Conservation (phyloP, 371 early-diverging fungal species). For the Lichtheimia corymbifera region DNA sequence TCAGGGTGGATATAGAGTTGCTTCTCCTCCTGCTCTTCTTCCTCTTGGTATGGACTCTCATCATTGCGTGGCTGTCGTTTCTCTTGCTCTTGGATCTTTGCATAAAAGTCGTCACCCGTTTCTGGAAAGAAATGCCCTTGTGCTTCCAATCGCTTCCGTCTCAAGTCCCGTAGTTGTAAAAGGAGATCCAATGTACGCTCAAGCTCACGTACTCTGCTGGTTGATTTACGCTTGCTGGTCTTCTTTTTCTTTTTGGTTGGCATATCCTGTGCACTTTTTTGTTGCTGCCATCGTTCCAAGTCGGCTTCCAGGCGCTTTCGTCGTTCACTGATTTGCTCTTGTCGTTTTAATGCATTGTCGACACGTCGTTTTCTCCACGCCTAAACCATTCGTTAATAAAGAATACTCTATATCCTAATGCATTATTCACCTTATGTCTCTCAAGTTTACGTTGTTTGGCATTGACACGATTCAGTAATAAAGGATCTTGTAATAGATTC, state of each 20-base stretch:
- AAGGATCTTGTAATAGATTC: not conserved
- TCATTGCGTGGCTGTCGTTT: conserved; percentile 13
- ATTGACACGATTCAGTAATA: not conserved
- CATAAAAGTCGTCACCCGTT: conserved; percentile 46
- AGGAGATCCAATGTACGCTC: conserved; percentile 21
- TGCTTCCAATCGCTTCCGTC: conserved; percentile 30
- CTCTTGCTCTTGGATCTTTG: conserved; percentile 37
- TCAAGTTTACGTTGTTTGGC: conserved; percentile 4
- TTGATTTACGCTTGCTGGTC: not conserved
- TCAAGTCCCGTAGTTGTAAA: conserved; percentile 26
- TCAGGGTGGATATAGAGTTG: conserved; percentile 22
- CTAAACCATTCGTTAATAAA: not conserved
- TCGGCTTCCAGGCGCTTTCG: conserved; percentile 7
- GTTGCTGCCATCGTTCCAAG: conserved; percentile 8
- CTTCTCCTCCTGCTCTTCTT: conserved; percentile 19
- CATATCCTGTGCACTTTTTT: conserved; percentile 2
- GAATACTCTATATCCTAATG: not conserved
- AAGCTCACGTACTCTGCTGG: conserved; percentile 19
- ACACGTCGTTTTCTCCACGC: conserved; percentile 6
- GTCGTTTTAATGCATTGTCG: conserved; percentile 5
- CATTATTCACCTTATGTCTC: conserved; percentile 9
- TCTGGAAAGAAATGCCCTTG: conserved; percentile 57
- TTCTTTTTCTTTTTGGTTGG: not conserved
- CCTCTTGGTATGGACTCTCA: conserved; percentile 11
- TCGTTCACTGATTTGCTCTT: conserved; percentile 3